Percentiles rank a stretch among this genome's conserved stretches.
phyloP scores from a whole-genome alignment of 2,329 filamentous ascomycete genomes.

The Knoxdaviesia proteae region DNA sequence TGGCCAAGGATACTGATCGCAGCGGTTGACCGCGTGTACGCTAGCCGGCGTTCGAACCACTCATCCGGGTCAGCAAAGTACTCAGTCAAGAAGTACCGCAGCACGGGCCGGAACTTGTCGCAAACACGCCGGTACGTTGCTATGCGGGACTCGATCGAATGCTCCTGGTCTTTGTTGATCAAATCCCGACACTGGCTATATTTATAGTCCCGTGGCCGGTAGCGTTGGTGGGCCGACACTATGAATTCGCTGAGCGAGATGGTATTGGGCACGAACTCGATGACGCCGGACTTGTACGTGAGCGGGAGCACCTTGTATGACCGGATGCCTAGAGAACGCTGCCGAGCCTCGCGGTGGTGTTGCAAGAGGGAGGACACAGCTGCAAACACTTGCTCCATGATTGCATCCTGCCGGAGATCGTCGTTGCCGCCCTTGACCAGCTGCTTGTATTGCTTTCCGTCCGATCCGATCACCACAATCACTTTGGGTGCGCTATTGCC shows the following conservation, averaged over 20 bases:
- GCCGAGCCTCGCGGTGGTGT: conserved; percentile 67
- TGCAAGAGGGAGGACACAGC: conserved; percentile 81
- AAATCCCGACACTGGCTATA: conserved; percentile 56
- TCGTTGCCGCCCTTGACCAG: conserved; percentile 91
- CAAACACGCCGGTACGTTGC: conserved; percentile 58
- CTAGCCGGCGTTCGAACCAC: conserved; percentile 77
- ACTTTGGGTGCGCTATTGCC: conserved; percentile 90
- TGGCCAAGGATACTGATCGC: conserved; percentile 91
- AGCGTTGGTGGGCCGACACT: conserved; percentile 71
- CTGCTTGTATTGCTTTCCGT: conserved; percentile 70
- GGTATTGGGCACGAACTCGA: conserved; percentile 92
- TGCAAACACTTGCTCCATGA: conserved; percentile 98
- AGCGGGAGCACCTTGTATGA: conserved; percentile 95
- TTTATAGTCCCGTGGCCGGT: conserved; percentile 70
- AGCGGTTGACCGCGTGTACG: conserved; percentile 83
- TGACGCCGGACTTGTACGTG: conserved; percentile 67
- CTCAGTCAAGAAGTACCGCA: conserved; percentile 96
- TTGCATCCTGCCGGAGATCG: conserved; percentile 89
- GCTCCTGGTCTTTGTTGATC: conserved; percentile 52
- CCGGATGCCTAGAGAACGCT: conserved; percentile 72
- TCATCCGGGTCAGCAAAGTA: conserved; percentile 83
- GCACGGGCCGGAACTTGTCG: conserved; percentile 72
- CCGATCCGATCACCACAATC: conserved; percentile 56
- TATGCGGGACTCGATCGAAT: conserved; percentile 49
- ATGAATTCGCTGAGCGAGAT: conserved; percentile 82